These are phyloP conservation scores for Paracamarosporium sp. DNA, from an alignment of 2,329 filamentous ascomycete species.

Conservation along the genomic window DNA sequence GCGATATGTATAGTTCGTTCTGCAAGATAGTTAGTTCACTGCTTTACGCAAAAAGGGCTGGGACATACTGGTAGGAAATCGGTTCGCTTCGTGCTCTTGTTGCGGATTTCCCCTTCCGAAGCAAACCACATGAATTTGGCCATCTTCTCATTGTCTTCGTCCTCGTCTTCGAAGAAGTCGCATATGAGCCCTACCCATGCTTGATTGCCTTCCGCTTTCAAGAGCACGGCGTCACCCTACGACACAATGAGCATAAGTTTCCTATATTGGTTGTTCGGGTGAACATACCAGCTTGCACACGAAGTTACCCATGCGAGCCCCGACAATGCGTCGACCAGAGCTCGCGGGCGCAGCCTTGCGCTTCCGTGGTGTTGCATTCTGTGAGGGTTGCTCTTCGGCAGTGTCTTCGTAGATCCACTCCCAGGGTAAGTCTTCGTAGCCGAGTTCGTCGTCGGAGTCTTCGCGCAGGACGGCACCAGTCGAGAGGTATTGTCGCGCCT, in stretches of 20 bases:
- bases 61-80: conserved; percentile 73
- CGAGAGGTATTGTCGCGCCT: conserved; percentile 59
- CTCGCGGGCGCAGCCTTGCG: conserved; percentile 32
- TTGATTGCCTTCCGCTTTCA: conserved; percentile 89
- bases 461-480: conserved; percentile 72
- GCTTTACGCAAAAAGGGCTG: not conserved
- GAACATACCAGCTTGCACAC: conserved; percentile 62
- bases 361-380: conserved; percentile 40
- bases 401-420: conserved; percentile 62
- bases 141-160: conserved; percentile 65
- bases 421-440: conserved; percentile 58
- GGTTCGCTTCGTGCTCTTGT: conserved; percentile 78
- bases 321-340: conserved; percentile 67
- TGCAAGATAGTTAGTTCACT: conserved; percentile 44
- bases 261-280: not conserved
- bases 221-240: conserved; percentile 83
- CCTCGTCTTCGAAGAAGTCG: conserved; percentile 73
- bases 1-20: conserved; percentile 92
- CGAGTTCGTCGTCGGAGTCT: conserved; percentile 87
- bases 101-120: conserved; percentile 86
- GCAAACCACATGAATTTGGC: conserved; percentile 97
- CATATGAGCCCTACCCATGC: conserved; percentile 92
- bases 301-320: conserved; percentile 82
- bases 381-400: conserved; percentile 21
- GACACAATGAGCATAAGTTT: not conserved